Evolutionary conservation across 176 grass and related monocot species (phyloP).

Genomic region (Areca catechu): DNA sequence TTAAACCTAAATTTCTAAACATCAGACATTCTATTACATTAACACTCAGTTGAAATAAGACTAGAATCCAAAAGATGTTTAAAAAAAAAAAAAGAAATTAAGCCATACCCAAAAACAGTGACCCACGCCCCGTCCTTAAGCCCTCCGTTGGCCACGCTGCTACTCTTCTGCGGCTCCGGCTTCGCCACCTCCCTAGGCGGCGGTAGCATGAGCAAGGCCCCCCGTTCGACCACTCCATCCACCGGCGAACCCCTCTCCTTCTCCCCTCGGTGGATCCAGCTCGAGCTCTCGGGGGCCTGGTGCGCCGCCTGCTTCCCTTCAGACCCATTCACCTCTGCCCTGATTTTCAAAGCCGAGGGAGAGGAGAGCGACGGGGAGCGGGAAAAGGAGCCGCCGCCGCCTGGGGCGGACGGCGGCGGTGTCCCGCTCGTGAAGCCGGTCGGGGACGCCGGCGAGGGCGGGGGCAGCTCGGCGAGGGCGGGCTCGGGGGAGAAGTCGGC

Average conservation of each 20-base stretch:
- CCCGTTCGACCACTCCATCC: constrained; percentile 37
- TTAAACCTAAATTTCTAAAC: no score
- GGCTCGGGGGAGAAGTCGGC: constrained; percentile 58
- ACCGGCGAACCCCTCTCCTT: constrained; percentile 23
- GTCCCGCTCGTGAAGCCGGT: constrained; percentile 9
- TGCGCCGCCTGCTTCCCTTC: background rate
- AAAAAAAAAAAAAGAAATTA: constrained; percentile 14
- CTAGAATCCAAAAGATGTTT: no score
- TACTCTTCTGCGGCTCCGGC: constrained; percentile 2
- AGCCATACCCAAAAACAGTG: constrained; percentile 78
- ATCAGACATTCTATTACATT: no score
- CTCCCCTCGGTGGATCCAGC: background rate
- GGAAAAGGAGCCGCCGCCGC: constrained; percentile 29
- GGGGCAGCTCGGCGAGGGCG: constrained; percentile 15
- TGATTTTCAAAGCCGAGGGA: constrained; percentile 28
- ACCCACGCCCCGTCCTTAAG: constrained; percentile 69
- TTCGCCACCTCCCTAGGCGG: constrained; percentile 19
- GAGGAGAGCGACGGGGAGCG: constrained; percentile 39
- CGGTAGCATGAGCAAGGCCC: constrained; percentile 34
- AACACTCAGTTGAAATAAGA: no score
- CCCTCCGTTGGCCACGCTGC: constrained; percentile 17
- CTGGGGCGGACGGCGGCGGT: background rate
- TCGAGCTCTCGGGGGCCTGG: background rate
- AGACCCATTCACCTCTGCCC: constrained; percentile 25
- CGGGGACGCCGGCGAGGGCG: constrained; percentile 10